Base-by-base conservation (phyloP, 768 basidiomycete genomes). In the Hypholoma sublateritium region DNA sequence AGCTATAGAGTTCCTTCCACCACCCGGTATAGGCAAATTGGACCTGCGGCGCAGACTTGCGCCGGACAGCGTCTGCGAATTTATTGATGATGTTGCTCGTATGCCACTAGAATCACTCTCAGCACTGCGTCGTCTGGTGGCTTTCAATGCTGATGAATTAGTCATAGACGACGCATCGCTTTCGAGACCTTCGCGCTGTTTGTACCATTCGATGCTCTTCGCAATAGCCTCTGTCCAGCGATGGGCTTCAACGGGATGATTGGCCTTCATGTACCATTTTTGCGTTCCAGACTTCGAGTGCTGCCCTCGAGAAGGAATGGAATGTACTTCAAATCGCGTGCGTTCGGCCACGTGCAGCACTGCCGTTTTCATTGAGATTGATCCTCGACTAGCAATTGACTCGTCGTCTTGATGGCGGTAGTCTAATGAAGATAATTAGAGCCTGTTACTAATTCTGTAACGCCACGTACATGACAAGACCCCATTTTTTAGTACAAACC, bases 351-450 rank as follows among this genome's bases (percentile, higher is more conserved):
- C 59, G 63, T 84, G 87, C 17, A 95, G 72, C 4, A 80, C 72
- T 0, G 93, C 94, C 0, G 81, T 87, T 63, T 85, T 87, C 87
- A 97, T 91, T 2, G 88, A 84, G 61, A 98, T 94, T 0, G 93
- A 88, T 0, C 95, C 95, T 17, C 95, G 82, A 47, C 87, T 87
- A 0, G 93, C 86, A 28, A 94, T 76, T 7, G 83, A 81, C 72
- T 98, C 95, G 66, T 98, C 95, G 60, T 93, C 92, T 66, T 94
- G 91, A 62, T 89, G 87, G 16, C 90, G 87, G 67, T 91, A 97
- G 70, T 93, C 89, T 83, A 56, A 19, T 2, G 46, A 53, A 39
- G 36, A 24, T 42, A 48, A 41, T 37, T 19, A 41, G 9, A 36
- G 35, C 45, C 47, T 32, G 21, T 55, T 44, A 28, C 24, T 17